These are phyloP conservation scores for Scutellaria barbata DNA, from an alignment of 257 asterid genomes.

Conservation along the genomic window DNA sequence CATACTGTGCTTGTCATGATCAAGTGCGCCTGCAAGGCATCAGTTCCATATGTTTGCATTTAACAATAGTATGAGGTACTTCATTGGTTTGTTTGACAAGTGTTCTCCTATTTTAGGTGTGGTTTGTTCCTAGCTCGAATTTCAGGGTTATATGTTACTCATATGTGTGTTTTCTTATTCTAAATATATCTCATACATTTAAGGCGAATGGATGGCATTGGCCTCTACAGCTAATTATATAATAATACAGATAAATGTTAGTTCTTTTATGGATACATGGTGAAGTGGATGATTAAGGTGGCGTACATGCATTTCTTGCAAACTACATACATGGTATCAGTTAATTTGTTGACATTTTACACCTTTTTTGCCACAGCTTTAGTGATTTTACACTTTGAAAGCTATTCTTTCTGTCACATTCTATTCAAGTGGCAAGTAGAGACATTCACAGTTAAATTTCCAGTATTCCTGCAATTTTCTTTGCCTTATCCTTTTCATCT, in stretches of 20 bases:
- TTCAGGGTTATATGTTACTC: conserved; percentile 21
- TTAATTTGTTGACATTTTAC: not conserved
- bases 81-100: conserved; percentile 7
- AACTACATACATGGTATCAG: not conserved
- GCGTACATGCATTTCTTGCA: not conserved
- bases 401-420: conserved; percentile 22
- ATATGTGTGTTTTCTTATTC: not conserved
- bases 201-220: conserved; percentile 8
- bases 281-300: conserved; percentile 2
- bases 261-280: not conserved
- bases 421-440: conserved; percentile 22
- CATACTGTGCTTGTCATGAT: not conserved
- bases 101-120: not conserved
- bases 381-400: not conserved
- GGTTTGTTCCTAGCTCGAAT: conserved; percentile 9
- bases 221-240: not conserved
- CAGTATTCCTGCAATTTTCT: conserved; percentile 12
- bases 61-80: not conserved
- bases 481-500: not conserved
- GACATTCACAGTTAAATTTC: not conserved
- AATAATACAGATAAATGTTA: not conserved
- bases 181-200: not conserved
- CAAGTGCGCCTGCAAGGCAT: not conserved
- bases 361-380: not conserved
- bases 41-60: not conserved